Percentiles rank a stretch among this genome's conserved stretches.
phyloP scores from a whole-genome alignment of 2,329 filamentous ascomycete species.

The Samsoniella hepiali region DNA sequence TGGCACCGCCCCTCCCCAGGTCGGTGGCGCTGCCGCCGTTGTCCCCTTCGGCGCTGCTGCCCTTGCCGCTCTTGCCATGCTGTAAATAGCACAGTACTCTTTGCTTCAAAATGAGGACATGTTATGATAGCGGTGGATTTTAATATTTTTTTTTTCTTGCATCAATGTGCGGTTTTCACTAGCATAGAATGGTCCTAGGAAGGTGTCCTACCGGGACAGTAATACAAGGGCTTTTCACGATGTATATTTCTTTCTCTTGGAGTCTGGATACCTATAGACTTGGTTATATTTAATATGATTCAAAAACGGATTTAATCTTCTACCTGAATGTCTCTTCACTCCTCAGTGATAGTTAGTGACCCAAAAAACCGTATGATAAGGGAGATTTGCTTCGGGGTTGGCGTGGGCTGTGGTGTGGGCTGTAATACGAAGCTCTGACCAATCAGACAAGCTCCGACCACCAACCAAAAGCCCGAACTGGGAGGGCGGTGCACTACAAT shows the following conservation, averaged over 20 bases:
- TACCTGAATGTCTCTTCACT: not conserved
- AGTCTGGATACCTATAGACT: conserved; percentile 19
- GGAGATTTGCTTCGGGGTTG: not conserved
- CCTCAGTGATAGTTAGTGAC: not conserved
- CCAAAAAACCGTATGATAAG: not conserved
- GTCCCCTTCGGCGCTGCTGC: conserved; percentile 17
- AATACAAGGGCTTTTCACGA: conserved; percentile 17
- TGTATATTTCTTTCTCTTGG: conserved; percentile 13
- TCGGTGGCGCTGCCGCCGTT: conserved; percentile 9
- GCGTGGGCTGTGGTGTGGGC: not conserved
- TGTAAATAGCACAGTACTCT: conserved; percentile 19
- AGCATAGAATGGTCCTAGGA: conserved; percentile 15
- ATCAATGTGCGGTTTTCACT: conserved; percentile 2
- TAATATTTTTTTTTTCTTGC: conserved; percentile 13
- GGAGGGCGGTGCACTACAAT: too few species aligned
- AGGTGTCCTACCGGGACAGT: not conserved
- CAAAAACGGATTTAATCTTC: not conserved
- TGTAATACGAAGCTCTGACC: conserved; percentile 11
- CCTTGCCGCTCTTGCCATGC: conserved; percentile 16
- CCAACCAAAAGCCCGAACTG: too few species aligned
- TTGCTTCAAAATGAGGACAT: conserved; percentile 18
- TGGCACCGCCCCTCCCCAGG: conserved; percentile 63
- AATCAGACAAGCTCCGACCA: not conserved
- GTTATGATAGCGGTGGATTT: conserved; percentile 17
- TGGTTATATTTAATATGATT: conserved; percentile 15